These are phyloP conservation scores for Symbiodinium natans DNA, from an alignment of 73 alveolate species.

Conservation along the genomic window DNA sequence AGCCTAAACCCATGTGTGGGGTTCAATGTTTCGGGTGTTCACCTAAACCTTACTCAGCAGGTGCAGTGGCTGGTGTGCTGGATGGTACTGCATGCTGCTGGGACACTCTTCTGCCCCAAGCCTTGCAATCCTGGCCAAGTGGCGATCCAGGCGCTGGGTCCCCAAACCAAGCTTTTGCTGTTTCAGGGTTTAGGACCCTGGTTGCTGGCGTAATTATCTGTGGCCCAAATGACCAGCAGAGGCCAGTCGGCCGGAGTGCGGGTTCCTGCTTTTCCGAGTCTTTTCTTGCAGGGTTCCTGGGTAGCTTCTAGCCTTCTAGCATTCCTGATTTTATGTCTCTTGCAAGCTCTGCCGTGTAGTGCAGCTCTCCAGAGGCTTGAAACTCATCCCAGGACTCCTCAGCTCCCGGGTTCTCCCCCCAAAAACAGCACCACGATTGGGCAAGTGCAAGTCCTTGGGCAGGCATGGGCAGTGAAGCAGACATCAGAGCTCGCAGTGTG, in stretches of 20 bases:
- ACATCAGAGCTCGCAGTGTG: constrained; percentile 31
- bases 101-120: constrained; percentile 26
- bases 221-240: too few species aligned
- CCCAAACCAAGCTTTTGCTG: background rate
- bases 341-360: too few species aligned
- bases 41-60: background rate
- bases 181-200: background rate
- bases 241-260: background rate
- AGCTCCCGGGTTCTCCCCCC: too few species aligned
- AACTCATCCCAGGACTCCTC: too few species aligned
- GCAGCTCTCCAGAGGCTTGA: too few species aligned
- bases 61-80: constrained; percentile 59
- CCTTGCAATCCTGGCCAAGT: constrained; percentile 45
- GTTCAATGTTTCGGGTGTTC: too few species aligned
- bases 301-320: too few species aligned
- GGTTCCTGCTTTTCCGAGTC: background rate
- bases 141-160: constrained; percentile 23
- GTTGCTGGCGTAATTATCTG: too few species aligned
- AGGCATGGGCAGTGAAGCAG: constrained; percentile 44
- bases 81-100: constrained; percentile 48
- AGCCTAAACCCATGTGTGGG: too few species aligned
- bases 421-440: background rate
- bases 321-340: too few species aligned
- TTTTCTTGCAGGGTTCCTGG: too few species aligned
- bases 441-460: too few species aligned